Evolutionary conservation across 768 basidiomycete species (phyloP).

Genomic region (Rhodosporidiobolus sp.): DNA sequence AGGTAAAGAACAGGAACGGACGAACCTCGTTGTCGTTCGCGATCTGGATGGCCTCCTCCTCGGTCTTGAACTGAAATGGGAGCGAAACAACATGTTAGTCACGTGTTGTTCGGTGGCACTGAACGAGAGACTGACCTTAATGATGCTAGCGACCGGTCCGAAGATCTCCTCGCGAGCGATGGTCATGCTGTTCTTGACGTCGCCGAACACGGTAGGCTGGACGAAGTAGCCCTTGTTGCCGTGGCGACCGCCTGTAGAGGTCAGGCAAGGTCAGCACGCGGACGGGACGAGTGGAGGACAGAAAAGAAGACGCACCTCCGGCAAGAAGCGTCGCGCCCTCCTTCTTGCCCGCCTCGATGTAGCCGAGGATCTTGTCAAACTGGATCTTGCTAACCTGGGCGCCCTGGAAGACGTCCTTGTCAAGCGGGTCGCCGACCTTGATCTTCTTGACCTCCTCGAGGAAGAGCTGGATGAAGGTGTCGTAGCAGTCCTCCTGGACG

Average conservation of each 20-base stretch:
- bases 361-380: constrained; percentile 78
- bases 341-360: constrained; percentile 80
- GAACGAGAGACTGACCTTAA: constrained; percentile 47
- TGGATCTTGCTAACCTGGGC: constrained; percentile 69
- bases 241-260: constrained; percentile 53
- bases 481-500: constrained; percentile 78
- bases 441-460: constrained; percentile 64
- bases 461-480: constrained; percentile 59
- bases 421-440: constrained; percentile 53
- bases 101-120: too few relatives aligned
- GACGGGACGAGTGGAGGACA: too few relatives aligned
- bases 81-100: too few relatives aligned
- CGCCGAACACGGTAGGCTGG: constrained; percentile 85
- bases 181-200: constrained; percentile 82
- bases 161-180: constrained; percentile 69
- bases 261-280: too few relatives aligned
- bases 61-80: constrained; percentile 62
- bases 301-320: constrained; percentile 60
- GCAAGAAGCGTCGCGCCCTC: constrained; percentile 74
- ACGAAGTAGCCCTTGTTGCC: constrained; percentile 77
- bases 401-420: constrained; percentile 58
- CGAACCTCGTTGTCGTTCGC: too few relatives aligned
- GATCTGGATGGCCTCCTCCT: constrained; percentile 75
- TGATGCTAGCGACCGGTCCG: constrained; percentile 80
- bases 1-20: too few relatives aligned